Evolutionary conservation across 495 filamentous ascomycete species (phyloP).

Genomic region (Chaetomium tenue): DNA sequence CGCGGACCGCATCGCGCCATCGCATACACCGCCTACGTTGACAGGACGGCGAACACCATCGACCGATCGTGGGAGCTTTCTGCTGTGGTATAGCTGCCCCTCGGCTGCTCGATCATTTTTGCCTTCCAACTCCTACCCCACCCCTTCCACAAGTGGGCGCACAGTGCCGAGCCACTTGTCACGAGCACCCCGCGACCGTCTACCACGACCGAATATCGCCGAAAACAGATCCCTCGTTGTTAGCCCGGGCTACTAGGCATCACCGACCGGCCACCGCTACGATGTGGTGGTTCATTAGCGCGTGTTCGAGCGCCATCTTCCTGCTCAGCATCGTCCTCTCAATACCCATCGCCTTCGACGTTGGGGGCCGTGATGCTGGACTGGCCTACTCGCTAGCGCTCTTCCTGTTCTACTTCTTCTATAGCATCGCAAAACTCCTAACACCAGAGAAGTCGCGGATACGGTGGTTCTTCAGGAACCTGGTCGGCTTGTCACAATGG

Average conservation of each 20-base stretch:
- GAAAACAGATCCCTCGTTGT: background rate
- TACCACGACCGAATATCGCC: background rate
- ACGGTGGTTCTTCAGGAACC: slow-evolving; percentile 62
- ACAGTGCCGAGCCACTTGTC: slow-evolving; percentile 15
- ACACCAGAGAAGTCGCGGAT: slow-evolving; percentile 78
- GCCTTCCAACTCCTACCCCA: slow-evolving; percentile 8
- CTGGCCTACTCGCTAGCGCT: slow-evolving; percentile 87
- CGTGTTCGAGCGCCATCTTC: slow-evolving; percentile 73
- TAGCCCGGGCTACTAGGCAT: background rate
- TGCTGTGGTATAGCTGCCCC: background rate
- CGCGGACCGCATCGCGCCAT: slow-evolving; percentile 6
- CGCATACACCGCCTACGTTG: slow-evolving; percentile 10
- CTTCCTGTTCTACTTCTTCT: slow-evolving; percentile 83
- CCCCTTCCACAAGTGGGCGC: slow-evolving; percentile 13
- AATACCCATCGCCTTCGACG: slow-evolving; percentile 94
- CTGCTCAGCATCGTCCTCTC: slow-evolving; percentile 85
- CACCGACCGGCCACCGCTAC: slow-evolving; percentile 36
- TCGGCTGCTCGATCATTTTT: background rate
- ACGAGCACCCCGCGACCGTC: slow-evolving; percentile 9
- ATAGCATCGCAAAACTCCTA: slow-evolving; percentile 73
- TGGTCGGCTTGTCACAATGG: slow-evolving; percentile 77
- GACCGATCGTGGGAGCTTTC: background rate
- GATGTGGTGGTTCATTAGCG: slow-evolving; percentile 70
- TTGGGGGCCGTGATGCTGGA: slow-evolving; percentile 90
- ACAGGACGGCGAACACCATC: background rate